Percentiles rank a stretch among this genome's conserved stretches.
Conservation (phyloP, 176 grass and related monocot genomes). For the Melocanna baccifera region DNA sequence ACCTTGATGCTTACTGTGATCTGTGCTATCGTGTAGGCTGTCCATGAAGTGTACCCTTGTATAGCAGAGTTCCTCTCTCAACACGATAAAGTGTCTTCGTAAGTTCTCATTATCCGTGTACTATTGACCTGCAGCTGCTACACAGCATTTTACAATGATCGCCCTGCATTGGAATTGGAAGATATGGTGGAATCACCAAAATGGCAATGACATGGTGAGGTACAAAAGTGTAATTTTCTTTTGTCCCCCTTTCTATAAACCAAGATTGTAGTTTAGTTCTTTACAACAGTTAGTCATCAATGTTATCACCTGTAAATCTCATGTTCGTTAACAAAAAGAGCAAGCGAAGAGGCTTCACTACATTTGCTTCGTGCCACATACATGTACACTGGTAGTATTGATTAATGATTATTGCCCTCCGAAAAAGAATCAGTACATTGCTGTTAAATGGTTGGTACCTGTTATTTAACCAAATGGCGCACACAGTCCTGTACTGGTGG, state of each 20-base stretch:
- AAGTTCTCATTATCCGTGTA: background rate
- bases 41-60: slow-evolving; percentile 91
- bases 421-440: background rate
- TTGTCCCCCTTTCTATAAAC: background rate
- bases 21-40: slow-evolving; percentile 53
- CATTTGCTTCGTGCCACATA: background rate
- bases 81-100: slow-evolving; percentile 61
- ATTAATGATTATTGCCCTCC: background rate
- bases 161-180: background rate
- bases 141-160: background rate
- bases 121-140: background rate
- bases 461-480: background rate
- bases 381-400: background rate
- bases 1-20: slow-evolving; percentile 12
- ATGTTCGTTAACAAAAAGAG: background rate
- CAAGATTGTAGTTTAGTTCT: slow-evolving; percentile 13
- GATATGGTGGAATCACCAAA: background rate
- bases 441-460: background rate
- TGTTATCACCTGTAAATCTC: background rate
- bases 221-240: background rate
- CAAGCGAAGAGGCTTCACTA: background rate
- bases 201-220: background rate
- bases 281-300: background rate
- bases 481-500: background rate
- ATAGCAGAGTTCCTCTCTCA: slow-evolving; percentile 81